These are phyloP conservation scores for Ceratobasidium sp. DNA, from an alignment of 1,284 basidiomycete species.

Conservation along the genomic window DNA sequence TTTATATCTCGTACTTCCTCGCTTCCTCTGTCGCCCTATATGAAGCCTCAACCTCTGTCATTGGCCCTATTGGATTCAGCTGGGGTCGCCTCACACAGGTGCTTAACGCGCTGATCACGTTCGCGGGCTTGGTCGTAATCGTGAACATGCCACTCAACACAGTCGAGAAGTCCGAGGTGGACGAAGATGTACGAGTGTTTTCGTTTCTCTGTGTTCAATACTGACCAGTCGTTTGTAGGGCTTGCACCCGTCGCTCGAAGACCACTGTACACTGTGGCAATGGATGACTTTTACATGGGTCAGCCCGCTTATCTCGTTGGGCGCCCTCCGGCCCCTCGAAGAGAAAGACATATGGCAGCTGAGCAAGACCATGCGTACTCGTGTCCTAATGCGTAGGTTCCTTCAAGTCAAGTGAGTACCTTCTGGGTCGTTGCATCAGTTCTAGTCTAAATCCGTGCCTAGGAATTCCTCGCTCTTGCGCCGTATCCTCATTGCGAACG, in stretches of 20 bases:
- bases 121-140: conserved; percentile 22
- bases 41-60: conserved; percentile 4
- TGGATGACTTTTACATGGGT: conserved; percentile 45
- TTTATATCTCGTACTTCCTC: conserved; percentile 33
- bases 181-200: conserved; percentile 29
- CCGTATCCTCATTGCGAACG: conserved; percentile 43
- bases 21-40: conserved; percentile 34
- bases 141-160: conserved; percentile 35
- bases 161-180: conserved; percentile 14
- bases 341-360: conserved; percentile 45
- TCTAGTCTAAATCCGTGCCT: not conserved
- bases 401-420: conserved; percentile 32
- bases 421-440: not conserved
- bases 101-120: conserved; percentile 14
- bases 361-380: conserved; percentile 33
- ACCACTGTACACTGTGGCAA: conserved; percentile 39
- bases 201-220: not conserved
- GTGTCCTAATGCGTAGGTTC: conserved; percentile 43
- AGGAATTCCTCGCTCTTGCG: conserved; percentile 41
- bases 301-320: conserved; percentile 40
- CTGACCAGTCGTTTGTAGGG: conserved; percentile 21
- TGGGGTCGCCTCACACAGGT: conserved; percentile 15
- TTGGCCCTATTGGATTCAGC: not conserved
- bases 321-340: conserved; percentile 35
- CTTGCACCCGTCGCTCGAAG: conserved; percentile 37